phyloP scores from a whole-genome alignment of 352 stramenopile genomes.

The Globisporangium alternatum region DNA sequence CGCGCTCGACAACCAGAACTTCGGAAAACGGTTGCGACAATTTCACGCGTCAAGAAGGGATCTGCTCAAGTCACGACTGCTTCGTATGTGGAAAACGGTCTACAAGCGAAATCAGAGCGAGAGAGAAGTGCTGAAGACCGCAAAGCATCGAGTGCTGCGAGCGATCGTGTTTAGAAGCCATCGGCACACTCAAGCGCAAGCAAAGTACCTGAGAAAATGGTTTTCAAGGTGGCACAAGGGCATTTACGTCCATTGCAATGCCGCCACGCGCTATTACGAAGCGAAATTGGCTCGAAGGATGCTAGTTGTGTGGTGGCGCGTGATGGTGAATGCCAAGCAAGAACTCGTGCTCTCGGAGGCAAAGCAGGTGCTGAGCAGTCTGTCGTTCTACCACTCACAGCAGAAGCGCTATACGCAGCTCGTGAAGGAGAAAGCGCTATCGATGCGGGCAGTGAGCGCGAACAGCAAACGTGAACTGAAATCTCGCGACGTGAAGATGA shows the following conservation, averaged over 20 bases:
- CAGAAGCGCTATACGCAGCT: conserved; percentile 23
- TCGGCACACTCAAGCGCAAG: neutral
- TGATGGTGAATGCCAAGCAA: conserved; percentile 47
- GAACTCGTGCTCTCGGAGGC: conserved; percentile 41
- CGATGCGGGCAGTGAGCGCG: neutral
- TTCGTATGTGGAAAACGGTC: conserved; percentile 10
- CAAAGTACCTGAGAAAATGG: conserved; percentile 12
- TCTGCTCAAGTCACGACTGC: neutral
- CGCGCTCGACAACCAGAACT: conserved; percentile 18
- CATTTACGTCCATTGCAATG: neutral
- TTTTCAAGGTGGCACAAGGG: conserved; percentile 7
- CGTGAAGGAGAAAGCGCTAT: conserved; percentile 12
- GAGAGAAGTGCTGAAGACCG: conserved; percentile 6
- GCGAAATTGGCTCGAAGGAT: conserved; percentile 19
- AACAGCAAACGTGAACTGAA: neutral
- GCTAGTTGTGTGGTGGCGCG: conserved; percentile 38
- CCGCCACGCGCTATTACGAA: conserved; percentile 18
- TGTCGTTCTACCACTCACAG: conserved; percentile 38
- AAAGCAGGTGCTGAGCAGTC: conserved; percentile 27
- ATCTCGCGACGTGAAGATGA: conserved; percentile 15
- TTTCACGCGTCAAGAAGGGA: conserved; percentile 18
- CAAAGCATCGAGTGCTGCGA: conserved; percentile 3
- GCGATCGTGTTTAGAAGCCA: conserved; percentile 1
- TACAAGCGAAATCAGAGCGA: neutral
- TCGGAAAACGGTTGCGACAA: conserved; percentile 31